These are phyloP conservation scores for Phytophthora ramorum DNA, from an alignment of 352 stramenopile genomes.

Conservation along the genomic window DNA sequence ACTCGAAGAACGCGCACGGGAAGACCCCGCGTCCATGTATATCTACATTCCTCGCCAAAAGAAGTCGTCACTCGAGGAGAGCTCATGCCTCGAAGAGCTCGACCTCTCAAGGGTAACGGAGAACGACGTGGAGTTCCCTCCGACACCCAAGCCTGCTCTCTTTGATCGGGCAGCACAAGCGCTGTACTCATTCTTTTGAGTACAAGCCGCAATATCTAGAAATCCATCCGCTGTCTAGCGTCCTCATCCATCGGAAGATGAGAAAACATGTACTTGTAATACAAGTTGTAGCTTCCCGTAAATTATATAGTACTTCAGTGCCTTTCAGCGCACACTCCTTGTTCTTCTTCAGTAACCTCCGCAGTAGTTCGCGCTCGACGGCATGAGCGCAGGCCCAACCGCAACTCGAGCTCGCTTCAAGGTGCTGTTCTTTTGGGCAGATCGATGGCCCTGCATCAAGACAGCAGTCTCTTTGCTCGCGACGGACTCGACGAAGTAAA, in stretches of 20 bases:
- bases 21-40: slow-evolving; percentile 36
- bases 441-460: slow-evolving; percentile 34
- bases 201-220: neutral
- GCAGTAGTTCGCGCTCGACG: slow-evolving; percentile 56
- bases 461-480: slow-evolving; percentile 45
- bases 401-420: slow-evolving; percentile 55
- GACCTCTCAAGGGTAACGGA: slow-evolving; percentile 18
- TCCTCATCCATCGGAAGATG: slow-evolving; percentile 27
- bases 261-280: neutral
- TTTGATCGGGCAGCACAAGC: slow-evolving; percentile 28
- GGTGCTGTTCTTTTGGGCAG: slow-evolving; percentile 38
- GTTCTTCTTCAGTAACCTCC: slow-evolving; percentile 52
- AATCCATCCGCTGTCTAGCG: neutral
- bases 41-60: slow-evolving; percentile 25
- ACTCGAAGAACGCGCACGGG: slow-evolving; percentile 31
- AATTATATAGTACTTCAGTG: slow-evolving; percentile 16
- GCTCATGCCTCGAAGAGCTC: slow-evolving; percentile 18
- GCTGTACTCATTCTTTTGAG: slow-evolving; percentile 24
- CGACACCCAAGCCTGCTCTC: slow-evolving; percentile 6
- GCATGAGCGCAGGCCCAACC: slow-evolving; percentile 55
- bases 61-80: slow-evolving; percentile 1
- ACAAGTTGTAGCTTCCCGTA: slow-evolving; percentile 1
- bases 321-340: neutral
- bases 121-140: slow-evolving; percentile 4
- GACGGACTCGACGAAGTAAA: slow-evolving; percentile 64